Base-by-base conservation (phyloP, 2,329 filamentous ascomycete species). In the Trichoderma cornu-damae region DNA sequence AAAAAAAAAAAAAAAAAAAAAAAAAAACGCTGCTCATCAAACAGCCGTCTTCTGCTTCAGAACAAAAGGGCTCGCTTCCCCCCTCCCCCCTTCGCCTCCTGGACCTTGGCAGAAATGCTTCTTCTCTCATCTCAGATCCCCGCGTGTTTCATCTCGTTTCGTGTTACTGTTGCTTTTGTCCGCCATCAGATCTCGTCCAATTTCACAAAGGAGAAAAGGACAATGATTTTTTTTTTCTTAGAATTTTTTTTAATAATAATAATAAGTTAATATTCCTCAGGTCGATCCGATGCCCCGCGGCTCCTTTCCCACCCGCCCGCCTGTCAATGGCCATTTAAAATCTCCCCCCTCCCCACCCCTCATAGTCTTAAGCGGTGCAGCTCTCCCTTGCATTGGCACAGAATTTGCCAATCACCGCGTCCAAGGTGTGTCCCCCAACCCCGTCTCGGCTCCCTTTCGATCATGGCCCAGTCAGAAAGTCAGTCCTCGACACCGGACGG, bases 301-400 rank as follows among this genome's bases (percentile, higher is more conserved):
- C 37, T 52, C 49, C 26, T 42, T 22, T 52, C 12, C 7, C 38
- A 4, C 3, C 38, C 37, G 8, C 18, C 26, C 7, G 14, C 6
- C 12, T 26, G 11, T 16, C 14, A n/a, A 11, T 22, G n/a, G 22
- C 47, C 22, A 44, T 4, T 22, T 32, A 9, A 51, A 16, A 14
- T 14, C 12, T 42, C 1, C 12, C 8, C 9, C 24, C 7, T 6
- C 6, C n/a, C n/a, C 35, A n/a, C 40, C n/a, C 6, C 14, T 26
- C 30, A 14, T 9, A 20, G 30, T 18, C 12, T 44, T 6, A 20
- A 37, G 49, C 18, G 37, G 18, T 43, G 37, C 50, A 40, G n/a
- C 37, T 28, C 40, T 30, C 51, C 51, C 51, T 54, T 54, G 32
- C 51, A 54, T 37, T 18, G n/a, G n/a, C n/a, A 7, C 20, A 30